Evolutionary conservation across 2,329 filamentous ascomycete genomes (phyloP), one percentile per base, ranked within the genome.

Genomic region (Pseudophaeomoniella oleicola): DNA sequence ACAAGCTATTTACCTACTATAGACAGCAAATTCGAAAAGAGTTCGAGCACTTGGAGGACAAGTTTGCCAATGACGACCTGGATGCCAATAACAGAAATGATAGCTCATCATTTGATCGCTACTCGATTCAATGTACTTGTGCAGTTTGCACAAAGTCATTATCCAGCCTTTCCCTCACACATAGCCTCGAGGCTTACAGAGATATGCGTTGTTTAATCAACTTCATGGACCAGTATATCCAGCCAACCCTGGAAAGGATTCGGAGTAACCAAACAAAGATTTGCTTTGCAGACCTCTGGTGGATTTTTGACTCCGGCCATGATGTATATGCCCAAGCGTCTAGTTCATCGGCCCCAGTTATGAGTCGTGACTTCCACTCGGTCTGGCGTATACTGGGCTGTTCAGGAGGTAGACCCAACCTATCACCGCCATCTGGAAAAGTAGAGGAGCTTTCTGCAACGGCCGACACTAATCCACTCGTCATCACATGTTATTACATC

Each of bases 401-500:
- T 12, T 30, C 22, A 13, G 38, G 41, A 19, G 41, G 42, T 14
- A 40, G 44, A 13, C 40, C 40, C 10, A 45, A 46, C 19, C 35
- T 42, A n/a, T 39, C 38, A 18, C 34, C 36, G 6, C 32, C 14
- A 6, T 15, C 32, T 16, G 15, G n/a, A 17, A 18, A 17, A 19
- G 34, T 27, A 15, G 27, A 37, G 12, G 35, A 40, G 13, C 27
- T 39, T 14, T 33, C 37, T 32, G 31, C 37, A 3, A 39, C 34
- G 1, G 15, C 36, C 3, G 39, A 46, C 18, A 37, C 43, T 22
- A 38, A 41, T 14, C 34, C 44, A 15, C 43, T 51, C 33, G 43
- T 44, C 33, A 40, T 47, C 13, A 15, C 42, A 16, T 44, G 49
- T 39, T 54, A 51, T 44, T 47, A 48, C 35, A 45, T 54, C 19